Evolutionary conservation across 1,284 basidiomycete species (phyloP).

Genomic region (Heterobasidion irregulare): DNA sequence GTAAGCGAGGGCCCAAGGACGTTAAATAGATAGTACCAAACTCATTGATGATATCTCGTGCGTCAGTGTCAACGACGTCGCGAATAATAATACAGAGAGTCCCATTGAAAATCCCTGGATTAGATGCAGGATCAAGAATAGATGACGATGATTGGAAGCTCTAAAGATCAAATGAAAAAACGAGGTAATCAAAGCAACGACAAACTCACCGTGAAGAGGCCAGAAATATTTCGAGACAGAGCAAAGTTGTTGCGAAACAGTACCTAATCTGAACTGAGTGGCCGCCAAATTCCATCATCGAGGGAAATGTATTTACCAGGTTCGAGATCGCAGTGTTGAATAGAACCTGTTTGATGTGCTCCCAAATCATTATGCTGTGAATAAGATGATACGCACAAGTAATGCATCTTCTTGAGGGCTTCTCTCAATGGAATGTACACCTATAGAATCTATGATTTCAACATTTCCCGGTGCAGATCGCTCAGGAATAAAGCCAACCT

Average conservation of each 20-base stretch:
- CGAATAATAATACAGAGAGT: slow-evolving; percentile 53
- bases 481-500: too few relatives aligned
- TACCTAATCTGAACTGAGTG: slow-evolving; percentile 21
- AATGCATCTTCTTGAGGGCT: slow-evolving; percentile 57
- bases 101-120: slow-evolving; percentile 51
- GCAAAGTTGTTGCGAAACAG: slow-evolving; percentile 62
- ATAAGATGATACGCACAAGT: slow-evolving; percentile 16
- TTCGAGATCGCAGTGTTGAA: slow-evolving; percentile 63
- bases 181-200: too few relatives aligned
- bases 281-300: neutral
- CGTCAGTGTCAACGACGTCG: slow-evolving; percentile 55
- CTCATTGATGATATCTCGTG: slow-evolving; percentile 48
- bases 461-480: neutral
- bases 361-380: too few relatives aligned
- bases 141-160: slow-evolving; percentile 43
- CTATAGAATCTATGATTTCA: slow-evolving; percentile 19
- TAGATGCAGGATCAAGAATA: slow-evolving; percentile 42
- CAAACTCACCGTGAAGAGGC: slow-evolving; percentile 29
- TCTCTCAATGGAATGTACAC: slow-evolving; percentile 55
- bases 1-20: neutral
- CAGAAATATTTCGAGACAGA: slow-evolving; percentile 46
- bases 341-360: slow-evolving; percentile 24
- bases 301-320: slow-evolving; percentile 25
- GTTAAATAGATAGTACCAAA: slow-evolving; percentile 17
- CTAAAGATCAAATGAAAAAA: slow-evolving; percentile 15